These are phyloP conservation scores for Aspergillus thermomutatus DNA, from an alignment of 2,329 filamentous ascomycete species.

Conservation along the genomic window DNA sequence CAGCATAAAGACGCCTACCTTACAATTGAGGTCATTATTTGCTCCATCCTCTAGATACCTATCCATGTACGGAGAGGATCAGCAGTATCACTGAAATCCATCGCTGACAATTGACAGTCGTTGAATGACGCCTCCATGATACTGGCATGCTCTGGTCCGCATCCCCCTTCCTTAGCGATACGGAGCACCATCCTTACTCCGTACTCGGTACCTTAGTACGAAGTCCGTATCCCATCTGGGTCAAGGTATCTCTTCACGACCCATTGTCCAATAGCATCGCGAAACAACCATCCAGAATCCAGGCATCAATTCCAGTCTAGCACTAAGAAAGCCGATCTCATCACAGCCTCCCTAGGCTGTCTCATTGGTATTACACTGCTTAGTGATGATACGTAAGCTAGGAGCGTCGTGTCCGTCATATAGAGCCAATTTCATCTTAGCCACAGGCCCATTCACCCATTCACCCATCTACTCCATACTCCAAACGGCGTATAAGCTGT, in stretches of 20 bases:
- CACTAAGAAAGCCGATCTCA: not conserved
- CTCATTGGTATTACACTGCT: not conserved
- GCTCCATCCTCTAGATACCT: no score
- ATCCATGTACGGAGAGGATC: not conserved
- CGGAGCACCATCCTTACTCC: not conserved
- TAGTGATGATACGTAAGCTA: not conserved
- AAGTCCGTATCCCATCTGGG: no score
- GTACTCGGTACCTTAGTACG: not conserved
- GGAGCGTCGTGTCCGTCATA: not conserved
- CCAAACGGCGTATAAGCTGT: not conserved
- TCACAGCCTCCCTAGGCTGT: not conserved
- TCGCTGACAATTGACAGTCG: not conserved
- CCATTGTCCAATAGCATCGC: not conserved
- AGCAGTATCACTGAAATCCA: not conserved
- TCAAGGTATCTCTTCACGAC: not conserved
- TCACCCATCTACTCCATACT: not conserved
- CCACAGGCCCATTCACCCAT: no score
- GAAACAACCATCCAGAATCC: slow-evolving; percentile 11
- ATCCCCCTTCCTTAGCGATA: not conserved
- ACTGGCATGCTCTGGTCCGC: not conserved
- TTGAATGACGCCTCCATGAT: not conserved
- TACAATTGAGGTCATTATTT: not conserved
- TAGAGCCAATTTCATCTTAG: not conserved
- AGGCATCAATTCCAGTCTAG: slow-evolving; percentile 1
- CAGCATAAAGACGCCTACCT: not conserved